phyloP scores from a whole-genome alignment of 2,329 filamentous ascomycete genomes.

The Ceratocystis diversiconidia region DNA sequence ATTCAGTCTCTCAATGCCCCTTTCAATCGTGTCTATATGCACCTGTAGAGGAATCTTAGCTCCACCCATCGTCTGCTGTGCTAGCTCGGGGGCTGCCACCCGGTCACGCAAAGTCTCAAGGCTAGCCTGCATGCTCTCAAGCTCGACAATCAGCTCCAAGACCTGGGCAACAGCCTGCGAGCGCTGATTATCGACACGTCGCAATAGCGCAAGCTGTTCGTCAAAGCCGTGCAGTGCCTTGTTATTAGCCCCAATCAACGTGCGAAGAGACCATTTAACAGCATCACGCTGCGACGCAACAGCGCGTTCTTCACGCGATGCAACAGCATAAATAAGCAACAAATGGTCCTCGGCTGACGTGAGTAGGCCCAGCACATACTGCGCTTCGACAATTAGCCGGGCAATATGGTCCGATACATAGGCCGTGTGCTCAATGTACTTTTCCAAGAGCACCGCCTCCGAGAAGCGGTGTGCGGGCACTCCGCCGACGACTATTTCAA shows the following conservation, averaged over 20 bases:
- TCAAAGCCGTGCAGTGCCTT: constrained; percentile 45
- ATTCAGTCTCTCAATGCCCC: constrained; percentile 58
- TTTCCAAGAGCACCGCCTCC: constrained; percentile 50
- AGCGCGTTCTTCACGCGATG: constrained; percentile 46
- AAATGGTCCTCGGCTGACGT: constrained; percentile 55
- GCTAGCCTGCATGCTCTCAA: constrained; percentile 57
- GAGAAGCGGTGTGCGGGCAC: constrained; percentile 26
- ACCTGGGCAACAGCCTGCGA: constrained; percentile 53
- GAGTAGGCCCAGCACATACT: constrained; percentile 51
- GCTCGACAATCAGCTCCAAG: constrained; percentile 52
- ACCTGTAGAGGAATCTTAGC: constrained; percentile 47
- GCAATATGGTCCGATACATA: constrained; percentile 56
- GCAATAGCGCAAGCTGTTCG: constrained; percentile 48
- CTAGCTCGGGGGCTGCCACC: constrained; percentile 50
- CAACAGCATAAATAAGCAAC: constrained; percentile 53
- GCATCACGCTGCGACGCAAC: constrained; percentile 47
- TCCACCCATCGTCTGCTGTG: constrained; percentile 32
- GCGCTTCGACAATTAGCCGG: constrained; percentile 53
- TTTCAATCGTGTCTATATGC: constrained; percentile 61
- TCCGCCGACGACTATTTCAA: constrained; percentile 12
- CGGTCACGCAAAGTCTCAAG: constrained; percentile 58
- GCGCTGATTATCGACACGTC: constrained; percentile 52
- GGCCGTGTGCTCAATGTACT: constrained; percentile 59
- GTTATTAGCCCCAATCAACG: constrained; percentile 56
- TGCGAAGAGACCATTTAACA: constrained; percentile 58